These are phyloP conservation scores for Lasiodiplodia gonubiensis DNA, from an alignment of 2,329 filamentous ascomycete species.

Conservation along the genomic window DNA sequence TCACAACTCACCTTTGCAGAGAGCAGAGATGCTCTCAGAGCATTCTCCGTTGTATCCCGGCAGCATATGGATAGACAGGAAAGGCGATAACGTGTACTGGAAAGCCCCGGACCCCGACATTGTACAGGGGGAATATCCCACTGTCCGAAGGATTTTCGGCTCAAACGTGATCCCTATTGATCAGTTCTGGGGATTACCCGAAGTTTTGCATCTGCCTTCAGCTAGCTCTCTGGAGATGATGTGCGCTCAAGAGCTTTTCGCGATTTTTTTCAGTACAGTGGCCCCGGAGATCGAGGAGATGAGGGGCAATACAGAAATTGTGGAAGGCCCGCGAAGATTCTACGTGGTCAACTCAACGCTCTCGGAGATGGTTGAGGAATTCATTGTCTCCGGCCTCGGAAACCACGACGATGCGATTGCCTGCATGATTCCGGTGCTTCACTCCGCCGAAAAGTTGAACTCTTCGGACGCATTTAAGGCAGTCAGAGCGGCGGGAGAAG, in stretches of 20 bases:
- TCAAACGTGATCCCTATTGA: no score
- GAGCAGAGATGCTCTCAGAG: neutral
- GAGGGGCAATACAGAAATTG: neutral
- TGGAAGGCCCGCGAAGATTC: neutral
- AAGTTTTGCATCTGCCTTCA: no score
- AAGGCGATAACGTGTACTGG: no score
- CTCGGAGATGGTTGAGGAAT: neutral
- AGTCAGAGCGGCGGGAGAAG: no score
- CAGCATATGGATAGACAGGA: no score
- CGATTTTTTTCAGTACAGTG: neutral
- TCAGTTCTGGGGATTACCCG: no score
- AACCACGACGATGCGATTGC: neutral
- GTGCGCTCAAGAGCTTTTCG: neutral
- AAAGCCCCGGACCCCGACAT: no score
- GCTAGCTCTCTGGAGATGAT: neutral
- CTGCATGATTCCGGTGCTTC: neutral
- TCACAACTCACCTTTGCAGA: neutral
- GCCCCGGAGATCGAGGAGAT: neutral
- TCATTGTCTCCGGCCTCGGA: neutral
- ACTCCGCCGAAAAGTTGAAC: neutral
- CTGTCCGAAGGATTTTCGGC: neutral
- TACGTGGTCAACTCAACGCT: neutral
- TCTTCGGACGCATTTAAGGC: no score
- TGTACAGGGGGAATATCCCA: neutral
- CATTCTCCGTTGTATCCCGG: neutral